Evolutionary conservation across 305 asterid genomes (phyloP), one percentile per base, ranked within the genome.

Genomic region (Fraxinus platypoda): DNA sequence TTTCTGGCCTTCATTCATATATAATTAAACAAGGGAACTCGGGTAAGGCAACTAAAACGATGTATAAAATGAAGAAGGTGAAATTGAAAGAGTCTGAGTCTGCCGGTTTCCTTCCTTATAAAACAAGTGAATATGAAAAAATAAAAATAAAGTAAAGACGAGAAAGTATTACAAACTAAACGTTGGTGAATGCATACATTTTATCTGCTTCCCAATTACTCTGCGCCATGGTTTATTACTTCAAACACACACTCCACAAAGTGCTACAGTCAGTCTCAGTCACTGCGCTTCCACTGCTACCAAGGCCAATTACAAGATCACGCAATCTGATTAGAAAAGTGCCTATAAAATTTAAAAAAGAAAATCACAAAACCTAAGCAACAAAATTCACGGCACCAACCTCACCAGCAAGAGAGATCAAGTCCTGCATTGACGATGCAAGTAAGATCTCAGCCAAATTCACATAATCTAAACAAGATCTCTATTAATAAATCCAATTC

Each of bases 201-300:
- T 94, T 97, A 89, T 97, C 98, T 41, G 98, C 99, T 89, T 97
- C 99, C 99, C 99, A 97, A 86, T 93, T 93, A 89, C 97, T 97
- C 95, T 91, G 98, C 38, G 99, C 96, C 99, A 97, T 97, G 88
- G 85, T 64, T 72, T 84, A 21, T 46, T 71, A 38, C 85, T 77
- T 79, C 85, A 37, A 71, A 26, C 81, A 72, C 80, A 1, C 80
- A 83, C 76, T 82, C 83, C 85, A 70, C 71, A 43, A 78, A 78
- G 49, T 76, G 46, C 62, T 49, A 75, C 78, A 64, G 72, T 78
- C 83, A 52, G 64, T 64, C 31, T 80, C 77, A 78, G 87, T 72
- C 70, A 76, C 72, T 64, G 72, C 37, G 15, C 77, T 80, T 75
- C 23, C 81, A 46, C 86, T 83, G 88, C 37, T 83, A 78, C 75